phyloP scores from a whole-genome alignment of 192 early-diverging fungal genomes.

The Chytriomyces sp. region DNA sequence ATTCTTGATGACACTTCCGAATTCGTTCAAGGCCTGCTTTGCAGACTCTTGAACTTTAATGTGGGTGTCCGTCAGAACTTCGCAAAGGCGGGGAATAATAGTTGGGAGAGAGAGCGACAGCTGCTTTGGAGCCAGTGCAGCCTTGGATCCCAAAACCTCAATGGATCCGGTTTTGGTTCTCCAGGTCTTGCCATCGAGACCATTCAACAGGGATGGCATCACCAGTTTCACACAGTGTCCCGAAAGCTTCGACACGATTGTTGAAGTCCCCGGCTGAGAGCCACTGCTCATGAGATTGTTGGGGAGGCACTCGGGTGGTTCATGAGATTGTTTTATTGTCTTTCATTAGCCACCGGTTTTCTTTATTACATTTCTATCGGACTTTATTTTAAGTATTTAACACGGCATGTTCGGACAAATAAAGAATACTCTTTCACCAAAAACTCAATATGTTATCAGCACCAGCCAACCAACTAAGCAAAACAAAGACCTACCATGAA shows the following conservation, averaged over 20 bases:
- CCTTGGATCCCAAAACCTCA: slow-evolving; percentile 94
- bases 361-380: too few species aligned
- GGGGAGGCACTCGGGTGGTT: too few species aligned
- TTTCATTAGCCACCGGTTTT: too few species aligned
- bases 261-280: too few species aligned
- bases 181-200: slow-evolving; percentile 90
- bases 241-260: slow-evolving; percentile 94
- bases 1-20: slow-evolving; percentile 96
- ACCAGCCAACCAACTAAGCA: too few species aligned
- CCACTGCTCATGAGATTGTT: too few species aligned
- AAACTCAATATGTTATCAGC: too few species aligned
- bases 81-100: slow-evolving; percentile 89
- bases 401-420: too few species aligned
- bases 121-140: slow-evolving; percentile 94
- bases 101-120: slow-evolving; percentile 86
- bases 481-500: too few species aligned
- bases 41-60: slow-evolving; percentile 87
- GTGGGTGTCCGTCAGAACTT: slow-evolving; percentile 93
- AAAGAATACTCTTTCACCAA: too few species aligned
- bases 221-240: slow-evolving; percentile 97
- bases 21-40: slow-evolving; percentile 78
- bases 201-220: slow-evolving; percentile 84
- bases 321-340: too few species aligned
- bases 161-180: slow-evolving; percentile 96
- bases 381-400: too few species aligned